Evolutionary conservation across 306 rosid genomes (phyloP), one percentile per base, ranked within the genome.

Genomic region (Calophaca sinica): DNA sequence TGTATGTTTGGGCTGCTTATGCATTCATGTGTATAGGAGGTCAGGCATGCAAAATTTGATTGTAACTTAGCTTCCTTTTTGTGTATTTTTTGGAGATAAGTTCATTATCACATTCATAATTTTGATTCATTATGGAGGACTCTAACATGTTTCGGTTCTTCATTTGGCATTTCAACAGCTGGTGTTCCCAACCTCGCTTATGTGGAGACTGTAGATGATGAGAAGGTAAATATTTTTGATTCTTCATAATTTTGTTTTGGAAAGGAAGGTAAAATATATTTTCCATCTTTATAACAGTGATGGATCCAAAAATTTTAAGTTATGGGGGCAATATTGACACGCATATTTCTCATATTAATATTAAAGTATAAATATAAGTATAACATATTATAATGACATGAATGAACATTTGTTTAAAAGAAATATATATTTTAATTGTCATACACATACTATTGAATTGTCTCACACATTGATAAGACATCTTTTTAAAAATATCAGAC

Each of bases 201-300:
- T 85, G 96, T 94, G 1, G 96, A 91, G 82, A 85, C 80, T 28
- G 96, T 94, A 64, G 96, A 94, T 80, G 96, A 91, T 70, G 88
- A 82, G 80, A 94, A 91, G 96, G 98, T 89, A 79, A 67, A 46
- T 63, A 1, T 20, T 46, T 68, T 9, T 70, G 20, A 70, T 61
- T 61, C 60, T 26, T 51, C 32, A 32, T 74, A 2, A 26, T 20
- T 38, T 68, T 61, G 48, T 55, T 12, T 75, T 74, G 70, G 75
- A 33, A 13, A 83, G 72, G 55, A 89, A 81, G 88, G 91, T 83
- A 20, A 20, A 72, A 68, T 68, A 6, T 58, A 60, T 48, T 31
- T 68, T 54, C 15, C 38, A 15, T n/a, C n/a, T n/a, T n/a, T n/a
- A n/a, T n/a, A n/a, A n/a, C n/a, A n/a, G n/a, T n/a, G n/a, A n/a